Evolutionary conservation across 2,329 filamentous ascomycete genomes (phyloP), one percentile per base, ranked within the genome.

Genomic region (Paradendryphiella salina): DNA sequence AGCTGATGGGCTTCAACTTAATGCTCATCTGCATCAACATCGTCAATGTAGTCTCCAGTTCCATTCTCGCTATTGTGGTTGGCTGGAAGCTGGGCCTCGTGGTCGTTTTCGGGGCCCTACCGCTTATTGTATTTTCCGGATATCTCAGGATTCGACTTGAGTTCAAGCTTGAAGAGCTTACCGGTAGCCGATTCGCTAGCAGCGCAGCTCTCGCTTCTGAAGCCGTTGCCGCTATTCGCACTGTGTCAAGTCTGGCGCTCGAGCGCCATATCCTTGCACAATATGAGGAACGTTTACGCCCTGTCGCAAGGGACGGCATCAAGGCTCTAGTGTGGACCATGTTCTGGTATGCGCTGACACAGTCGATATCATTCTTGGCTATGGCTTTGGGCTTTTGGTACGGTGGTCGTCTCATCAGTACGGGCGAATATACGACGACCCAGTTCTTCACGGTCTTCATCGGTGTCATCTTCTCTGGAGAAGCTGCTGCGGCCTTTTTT

Each of bases 371-470:
- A 54, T 71, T 70, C 42, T 47, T 72, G 2, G 65, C 63, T 2
- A 68, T 70, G 65, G 68, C 62, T 1, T 57, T 74, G 6, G 65
- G 67, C 1, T 74, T 73, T 39, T 74, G 62, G 72, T 76, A 73
- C 40, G 72, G 71, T 6, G 70, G 70, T 2, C 65, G 62, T 2
- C 50, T 73, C 6, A 65, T 74, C 29, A 70, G 66, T 36, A 56
- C 49, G 15, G 61, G 64, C 10, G 80, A 86, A 21, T 83, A 89
- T 13, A 74, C 78, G 1, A 80, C 90, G 64, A 93, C 93, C 73
- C 87, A 92, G 61, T 97, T 97, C 80, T 97, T 96, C 76, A 80
- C 96, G 38, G 91, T 89, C 65, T 96, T 96, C 75, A 85, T 87
- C 54, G 82, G 56, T 7, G 60, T 63, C 0, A 56, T 64, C 13